These are phyloP conservation scores for Rhizopogon vesiculosus DNA, from an alignment of 768 basidiomycete species.

Conservation along the genomic window DNA sequence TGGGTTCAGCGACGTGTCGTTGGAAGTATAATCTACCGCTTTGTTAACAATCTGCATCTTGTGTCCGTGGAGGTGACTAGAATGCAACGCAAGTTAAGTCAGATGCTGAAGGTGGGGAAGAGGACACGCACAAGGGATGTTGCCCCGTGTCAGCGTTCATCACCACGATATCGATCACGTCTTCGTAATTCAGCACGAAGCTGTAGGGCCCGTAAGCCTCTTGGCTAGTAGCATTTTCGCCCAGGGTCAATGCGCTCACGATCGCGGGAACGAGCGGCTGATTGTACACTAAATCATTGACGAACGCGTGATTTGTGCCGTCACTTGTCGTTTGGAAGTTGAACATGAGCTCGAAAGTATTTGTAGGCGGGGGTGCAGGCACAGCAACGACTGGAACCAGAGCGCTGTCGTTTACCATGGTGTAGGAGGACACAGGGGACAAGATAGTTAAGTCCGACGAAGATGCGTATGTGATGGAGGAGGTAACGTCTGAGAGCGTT, in stretches of 20 bases:
- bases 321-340: conserved; percentile 82
- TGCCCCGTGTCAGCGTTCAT: conserved; percentile 69
- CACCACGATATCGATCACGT: conserved; percentile 74
- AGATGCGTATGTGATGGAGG: conserved; percentile 72
- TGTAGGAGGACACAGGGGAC: conserved; percentile 52
- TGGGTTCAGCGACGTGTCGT: conserved; percentile 77
- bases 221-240: conserved; percentile 59
- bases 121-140: conserved; percentile 74
- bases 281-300: conserved; percentile 69
- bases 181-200: conserved; percentile 69
- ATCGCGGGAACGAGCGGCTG: conserved; percentile 68
- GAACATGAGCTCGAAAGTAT: conserved; percentile 65
- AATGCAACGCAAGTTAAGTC: background rate
- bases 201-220: conserved; percentile 77
- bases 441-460: conserved; percentile 47
- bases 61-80: conserved; percentile 89
- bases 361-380: conserved; percentile 46
- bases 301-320: conserved; percentile 80
- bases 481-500: conserved; percentile 60
- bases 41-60: conserved; percentile 78
- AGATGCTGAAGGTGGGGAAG: background rate
- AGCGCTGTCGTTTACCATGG: conserved; percentile 58
- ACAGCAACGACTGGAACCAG: conserved; percentile 59
- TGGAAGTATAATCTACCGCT: conserved; percentile 62
- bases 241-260: conserved; percentile 74